Evolutionary conservation across 129 eudicot species (phyloP).

Genomic region (Apium graveolens): DNA sequence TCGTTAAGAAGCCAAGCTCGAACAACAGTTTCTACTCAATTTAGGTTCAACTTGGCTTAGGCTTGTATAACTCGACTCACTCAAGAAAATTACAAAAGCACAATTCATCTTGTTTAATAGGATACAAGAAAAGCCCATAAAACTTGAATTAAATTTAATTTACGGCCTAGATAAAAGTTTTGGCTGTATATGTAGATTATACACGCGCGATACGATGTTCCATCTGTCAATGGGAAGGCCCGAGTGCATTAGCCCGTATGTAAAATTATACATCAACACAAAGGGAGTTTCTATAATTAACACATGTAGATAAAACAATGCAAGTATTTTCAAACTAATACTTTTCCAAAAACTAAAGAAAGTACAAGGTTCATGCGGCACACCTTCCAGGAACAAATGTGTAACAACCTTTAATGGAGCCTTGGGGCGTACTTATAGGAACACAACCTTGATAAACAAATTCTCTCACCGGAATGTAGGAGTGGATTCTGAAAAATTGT

Average conservation of each 20-base stretch:
- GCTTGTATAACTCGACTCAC: background rate
- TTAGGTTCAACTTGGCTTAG: background rate
- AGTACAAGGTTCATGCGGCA: background rate
- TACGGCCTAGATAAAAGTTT: no score
- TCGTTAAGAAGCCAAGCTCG: no score
- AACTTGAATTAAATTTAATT: background rate
- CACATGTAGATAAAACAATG: no score
- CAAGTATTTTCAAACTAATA: no score
- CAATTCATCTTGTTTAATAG: background rate
- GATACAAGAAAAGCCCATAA: no score
- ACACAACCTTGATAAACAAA: slow-evolving; percentile 62
- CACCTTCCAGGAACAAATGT: slow-evolving; percentile 84
- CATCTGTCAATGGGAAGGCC: no score
- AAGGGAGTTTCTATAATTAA: background rate
- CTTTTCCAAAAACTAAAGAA: no score
- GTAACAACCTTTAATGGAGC: slow-evolving; percentile 79
- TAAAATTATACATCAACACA: no score
- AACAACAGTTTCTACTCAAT: no score
- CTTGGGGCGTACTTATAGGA: slow-evolving; percentile 18
- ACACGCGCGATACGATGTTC: no score
- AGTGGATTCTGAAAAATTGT: slow-evolving; percentile 51
- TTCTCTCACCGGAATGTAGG: slow-evolving; percentile 53
- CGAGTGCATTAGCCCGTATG: no score
- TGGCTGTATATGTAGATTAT: no score
- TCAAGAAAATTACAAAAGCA: background rate